Conservation (phyloP, 768 basidiomycete species). For the Rhizopogon vesiculosus region DNA sequence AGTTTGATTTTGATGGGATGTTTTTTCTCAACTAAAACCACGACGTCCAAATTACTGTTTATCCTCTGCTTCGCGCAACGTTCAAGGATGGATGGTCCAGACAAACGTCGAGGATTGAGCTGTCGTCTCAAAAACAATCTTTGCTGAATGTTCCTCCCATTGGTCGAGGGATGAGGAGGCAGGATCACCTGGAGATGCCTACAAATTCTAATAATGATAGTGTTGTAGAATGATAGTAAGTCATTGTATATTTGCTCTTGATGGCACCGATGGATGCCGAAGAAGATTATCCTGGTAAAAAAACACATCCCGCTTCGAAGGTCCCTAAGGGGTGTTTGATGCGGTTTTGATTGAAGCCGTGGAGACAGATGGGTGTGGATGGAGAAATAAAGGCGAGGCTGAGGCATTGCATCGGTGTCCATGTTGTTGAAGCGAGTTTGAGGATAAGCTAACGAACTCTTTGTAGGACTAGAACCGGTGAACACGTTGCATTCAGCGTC, state of each 20-base stretch:
- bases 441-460: neutral
- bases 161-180: constrained; percentile 89
- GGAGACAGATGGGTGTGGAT: constrained; percentile 57
- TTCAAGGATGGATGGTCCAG: constrained; percentile 76
- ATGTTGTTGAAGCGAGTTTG: neutral
- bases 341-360: constrained; percentile 17
- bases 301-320: constrained; percentile 61
- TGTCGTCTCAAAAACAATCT: constrained; percentile 84
- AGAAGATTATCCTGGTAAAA: constrained; percentile 90
- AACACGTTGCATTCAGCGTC: no score
- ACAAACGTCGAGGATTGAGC: constrained; percentile 80
- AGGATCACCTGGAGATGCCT: constrained; percentile 86
- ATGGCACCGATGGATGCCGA: constrained; percentile 34
- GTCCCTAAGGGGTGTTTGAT: constrained; percentile 31
- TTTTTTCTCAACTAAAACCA: constrained; percentile 25
- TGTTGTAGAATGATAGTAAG: constrained; percentile 16
- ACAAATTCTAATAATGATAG: constrained; percentile 32
- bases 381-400: constrained; percentile 89
- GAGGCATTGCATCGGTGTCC: constrained; percentile 37
- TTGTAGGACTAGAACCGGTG: no score
- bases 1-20: constrained; percentile 4
- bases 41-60: constrained; percentile 86
- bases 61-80: constrained; percentile 39
- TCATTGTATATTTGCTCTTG: neutral
- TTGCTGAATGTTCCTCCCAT: constrained; percentile 85